Percentiles rank a stretch among this genome's conserved stretches.
Conservation (phyloP, 495 filamentous ascomycete species). For the Xylaria grammica region DNA sequence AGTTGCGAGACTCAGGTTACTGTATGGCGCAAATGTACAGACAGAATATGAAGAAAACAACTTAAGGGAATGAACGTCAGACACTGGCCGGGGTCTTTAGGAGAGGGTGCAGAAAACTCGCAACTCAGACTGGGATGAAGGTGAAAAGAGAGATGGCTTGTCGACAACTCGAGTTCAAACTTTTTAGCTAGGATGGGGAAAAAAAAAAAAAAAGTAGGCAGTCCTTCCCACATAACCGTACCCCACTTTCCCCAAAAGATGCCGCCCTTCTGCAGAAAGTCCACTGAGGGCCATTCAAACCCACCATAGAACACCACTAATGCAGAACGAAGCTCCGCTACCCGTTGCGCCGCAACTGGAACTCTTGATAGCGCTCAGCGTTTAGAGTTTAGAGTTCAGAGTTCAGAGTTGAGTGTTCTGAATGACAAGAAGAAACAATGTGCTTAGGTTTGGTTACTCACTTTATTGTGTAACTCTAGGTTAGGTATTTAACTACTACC, state of each 20-base stretch:
- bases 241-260: slow-evolving; percentile 27
- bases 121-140: slow-evolving; percentile 9
- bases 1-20: background rate
- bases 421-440: too few species aligned
- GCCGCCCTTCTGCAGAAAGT: slow-evolving; percentile 16
- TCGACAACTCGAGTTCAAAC: slow-evolving; percentile 34
- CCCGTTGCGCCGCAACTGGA: slow-evolving; percentile 23
- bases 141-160: slow-evolving; percentile 10
- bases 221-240: background rate
- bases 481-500: too few species aligned
- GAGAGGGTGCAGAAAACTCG: background rate
- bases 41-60: background rate
- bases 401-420: too few species aligned
- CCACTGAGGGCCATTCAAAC: background rate
- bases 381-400: too few species aligned
- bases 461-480: too few species aligned
- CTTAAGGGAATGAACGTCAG: background rate
- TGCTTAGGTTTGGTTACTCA: too few species aligned
- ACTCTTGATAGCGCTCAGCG: too few species aligned
- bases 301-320: slow-evolving; percentile 6
- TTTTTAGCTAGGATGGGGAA: slow-evolving; percentile 28
- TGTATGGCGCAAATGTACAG: background rate
- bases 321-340: slow-evolving; percentile 14
- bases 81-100: background rate
- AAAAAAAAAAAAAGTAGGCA: slow-evolving; percentile 33